A percentile compares a stretch with the other conserved stretches of the same genome.
Evolutionary conservation across 768 basidiomycete species (phyloP).

Genomic region (Lepiota venenata): DNA sequence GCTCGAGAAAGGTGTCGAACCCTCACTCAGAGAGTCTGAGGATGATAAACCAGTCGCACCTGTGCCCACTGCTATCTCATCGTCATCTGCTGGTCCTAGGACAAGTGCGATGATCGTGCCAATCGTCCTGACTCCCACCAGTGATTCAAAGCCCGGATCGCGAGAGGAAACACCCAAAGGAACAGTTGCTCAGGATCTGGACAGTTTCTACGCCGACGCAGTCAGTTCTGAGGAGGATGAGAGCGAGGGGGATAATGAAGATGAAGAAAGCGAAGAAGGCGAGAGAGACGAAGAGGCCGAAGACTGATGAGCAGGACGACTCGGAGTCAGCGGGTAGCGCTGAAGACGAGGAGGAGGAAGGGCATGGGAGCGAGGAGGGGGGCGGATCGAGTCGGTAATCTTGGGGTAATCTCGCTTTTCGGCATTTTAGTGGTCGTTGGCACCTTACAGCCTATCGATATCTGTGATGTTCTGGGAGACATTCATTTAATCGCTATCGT

Average conservation of each 20-base stretch:
- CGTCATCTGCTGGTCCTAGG: conserved; percentile 19
- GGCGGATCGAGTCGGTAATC: conserved; percentile 1
- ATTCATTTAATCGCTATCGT: conserved; percentile 6
- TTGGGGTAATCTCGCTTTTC: conserved; percentile 1
- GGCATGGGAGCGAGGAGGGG: neutral
- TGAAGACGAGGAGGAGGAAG: conserved; percentile 13
- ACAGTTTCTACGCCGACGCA: conserved; percentile 69
- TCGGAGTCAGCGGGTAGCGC: conserved; percentile 12
- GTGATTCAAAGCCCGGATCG: conserved; percentile 38
- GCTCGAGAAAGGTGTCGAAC: conserved; percentile 83
- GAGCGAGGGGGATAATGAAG: conserved; percentile 23
- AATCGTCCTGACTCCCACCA: conserved; percentile 55
- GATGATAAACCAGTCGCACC: conserved; percentile 43
- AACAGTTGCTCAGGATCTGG: conserved; percentile 57
- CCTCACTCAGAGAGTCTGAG: conserved; percentile 65
- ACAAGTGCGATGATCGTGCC: conserved; percentile 34
- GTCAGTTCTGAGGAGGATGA: conserved; percentile 18
- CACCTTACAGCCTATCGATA: neutral
- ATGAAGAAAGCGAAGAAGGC: conserved; percentile 19
- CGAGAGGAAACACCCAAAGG: conserved; percentile 28
- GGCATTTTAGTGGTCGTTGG: neutral
- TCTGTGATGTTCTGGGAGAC: conserved; percentile 2
- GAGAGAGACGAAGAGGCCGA: conserved; percentile 13
- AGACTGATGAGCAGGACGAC: conserved; percentile 12
- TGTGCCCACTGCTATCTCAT: conserved; percentile 39